Conservation (phyloP, 345 rosid genomes). For the Leavenworthia alabamica region DNA sequence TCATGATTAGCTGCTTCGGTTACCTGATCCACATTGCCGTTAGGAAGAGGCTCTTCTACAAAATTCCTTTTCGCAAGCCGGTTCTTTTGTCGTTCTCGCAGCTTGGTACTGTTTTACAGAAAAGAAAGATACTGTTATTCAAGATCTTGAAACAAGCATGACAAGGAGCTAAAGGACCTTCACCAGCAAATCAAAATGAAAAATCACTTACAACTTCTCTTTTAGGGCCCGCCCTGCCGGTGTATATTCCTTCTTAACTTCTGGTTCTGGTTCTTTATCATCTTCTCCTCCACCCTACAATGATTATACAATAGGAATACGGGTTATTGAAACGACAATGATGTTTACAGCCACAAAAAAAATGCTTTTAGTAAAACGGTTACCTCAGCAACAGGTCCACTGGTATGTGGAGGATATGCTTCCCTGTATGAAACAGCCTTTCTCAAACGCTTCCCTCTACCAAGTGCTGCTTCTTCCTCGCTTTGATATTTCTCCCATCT, state of each 20-base stretch:
- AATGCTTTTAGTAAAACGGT: constrained; percentile 12
- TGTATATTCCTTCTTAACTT: constrained; percentile 82
- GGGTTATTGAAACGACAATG: constrained; percentile 19
- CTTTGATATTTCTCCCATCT: constrained; percentile 98
- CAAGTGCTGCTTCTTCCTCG: constrained; percentile 98
- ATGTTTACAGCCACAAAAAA: constrained; percentile 9
- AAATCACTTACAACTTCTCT: constrained; percentile 75
- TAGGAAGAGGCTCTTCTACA: constrained; percentile 45
- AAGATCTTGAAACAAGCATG: neutral
- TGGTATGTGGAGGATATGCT: constrained; percentile 69
- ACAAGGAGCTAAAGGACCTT: constrained; percentile 1
- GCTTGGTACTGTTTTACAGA: constrained; percentile 60
- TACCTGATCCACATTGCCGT: constrained; percentile 36
- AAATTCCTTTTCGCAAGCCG: constrained; percentile 61
- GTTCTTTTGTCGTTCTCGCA: constrained; percentile 91
- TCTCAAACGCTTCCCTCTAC: constrained; percentile 97
- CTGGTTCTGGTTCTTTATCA: constrained; percentile 79
- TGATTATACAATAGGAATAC: constrained; percentile 11
- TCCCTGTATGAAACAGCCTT: constrained; percentile 97
- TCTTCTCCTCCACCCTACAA: constrained; percentile 83
- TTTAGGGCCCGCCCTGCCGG: constrained; percentile 91
- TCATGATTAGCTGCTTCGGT: constrained; percentile 38
- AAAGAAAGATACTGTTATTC: constrained; percentile 6
- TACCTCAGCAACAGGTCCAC: constrained; percentile 71
- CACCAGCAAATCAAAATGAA: neutral